Conservation (phyloP, 805 yeast species). For the Yamadazyma insecticola region DNA sequence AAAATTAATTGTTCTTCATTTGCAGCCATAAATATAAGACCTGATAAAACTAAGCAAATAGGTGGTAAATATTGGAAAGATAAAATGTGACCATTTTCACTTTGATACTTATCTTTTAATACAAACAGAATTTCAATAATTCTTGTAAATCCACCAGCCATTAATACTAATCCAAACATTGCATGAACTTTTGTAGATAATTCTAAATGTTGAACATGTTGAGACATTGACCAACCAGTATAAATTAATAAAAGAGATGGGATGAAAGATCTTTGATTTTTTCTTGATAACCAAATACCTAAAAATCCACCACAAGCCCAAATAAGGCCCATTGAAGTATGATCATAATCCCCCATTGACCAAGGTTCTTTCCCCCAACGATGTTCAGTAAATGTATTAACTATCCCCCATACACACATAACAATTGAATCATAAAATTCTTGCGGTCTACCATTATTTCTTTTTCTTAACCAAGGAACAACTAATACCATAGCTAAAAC, state of each 20-base stretch:
- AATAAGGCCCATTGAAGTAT: conserved; percentile 91
- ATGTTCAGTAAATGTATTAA: conserved; percentile 94
- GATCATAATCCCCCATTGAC: conserved; percentile 93
- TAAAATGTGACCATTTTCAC: conserved; percentile 41
- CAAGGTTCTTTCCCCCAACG: conserved; percentile 88
- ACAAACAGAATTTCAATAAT: conserved; percentile 77
- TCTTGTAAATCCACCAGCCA: conserved; percentile 72
- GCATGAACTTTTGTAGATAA: conserved; percentile 86
- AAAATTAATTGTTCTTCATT: conserved; percentile 79
- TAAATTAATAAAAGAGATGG: conserved; percentile 80
- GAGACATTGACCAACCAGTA: conserved; percentile 94
- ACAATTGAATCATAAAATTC: conserved; percentile 80
- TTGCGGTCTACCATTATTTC: conserved; percentile 37
- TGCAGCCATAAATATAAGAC: conserved; percentile 86
- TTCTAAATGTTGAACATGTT: conserved; percentile 71
- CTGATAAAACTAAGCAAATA: conserved; percentile 71
- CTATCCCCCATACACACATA: conserved; percentile 87
- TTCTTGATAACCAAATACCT: conserved; percentile 66
- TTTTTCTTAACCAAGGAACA: conserved; percentile 67
- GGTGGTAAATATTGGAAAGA: conserved; percentile 89
- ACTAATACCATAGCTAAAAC: conserved; percentile 61
- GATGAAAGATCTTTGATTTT: conserved; percentile 63
- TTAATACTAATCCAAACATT: conserved; percentile 77
- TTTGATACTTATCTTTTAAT: conserved; percentile 52
- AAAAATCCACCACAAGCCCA: conserved; percentile 95